phyloP scores from a whole-genome alignment of 1,284 basidiomycete species.

The Trichosporon sp. region DNA sequence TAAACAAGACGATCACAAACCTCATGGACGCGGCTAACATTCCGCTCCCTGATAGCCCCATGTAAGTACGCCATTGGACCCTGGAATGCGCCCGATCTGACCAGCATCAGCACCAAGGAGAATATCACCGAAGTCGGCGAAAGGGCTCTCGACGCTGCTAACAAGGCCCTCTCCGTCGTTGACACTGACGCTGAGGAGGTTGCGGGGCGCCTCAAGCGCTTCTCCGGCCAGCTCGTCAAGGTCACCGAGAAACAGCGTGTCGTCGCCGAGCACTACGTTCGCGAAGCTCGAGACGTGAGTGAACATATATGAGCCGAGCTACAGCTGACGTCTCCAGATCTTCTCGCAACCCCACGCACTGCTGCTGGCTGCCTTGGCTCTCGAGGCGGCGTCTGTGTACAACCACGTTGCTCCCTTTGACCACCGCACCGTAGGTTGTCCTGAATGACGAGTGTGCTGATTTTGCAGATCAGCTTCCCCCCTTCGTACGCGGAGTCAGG shows the following conservation, averaged over 20 bases:
- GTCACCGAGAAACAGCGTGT: conserved; percentile 15
- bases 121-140: conserved; percentile 15
- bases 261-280: conserved; percentile 17
- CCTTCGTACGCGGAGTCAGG: conserved; percentile 26
- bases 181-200: conserved; percentile 17
- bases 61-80: conserved; percentile 21
- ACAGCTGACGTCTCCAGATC: conserved; percentile 18
- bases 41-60: conserved; percentile 37
- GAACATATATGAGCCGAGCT: background rate
- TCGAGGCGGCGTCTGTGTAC: conserved; percentile 37
- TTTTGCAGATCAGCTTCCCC: conserved; percentile 32
- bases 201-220: conserved; percentile 1
- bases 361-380: conserved; percentile 24
- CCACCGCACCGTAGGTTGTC: conserved; percentile 26
- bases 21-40: conserved; percentile 37
- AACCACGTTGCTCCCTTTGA: conserved; percentile 35
- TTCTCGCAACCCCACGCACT: conserved; percentile 33
- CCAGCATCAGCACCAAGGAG: background rate
- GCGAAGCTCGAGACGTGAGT: conserved; percentile 22
- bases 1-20: conserved; percentile 31
- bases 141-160: conserved; percentile 7
- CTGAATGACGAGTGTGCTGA: background rate
- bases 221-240: conserved; percentile 14
- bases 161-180: conserved; percentile 20
- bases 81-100: background rate